Evolutionary conservation across 179 eudicot genomes (phyloP).

Genomic region (Spinacia oleracea): DNA sequence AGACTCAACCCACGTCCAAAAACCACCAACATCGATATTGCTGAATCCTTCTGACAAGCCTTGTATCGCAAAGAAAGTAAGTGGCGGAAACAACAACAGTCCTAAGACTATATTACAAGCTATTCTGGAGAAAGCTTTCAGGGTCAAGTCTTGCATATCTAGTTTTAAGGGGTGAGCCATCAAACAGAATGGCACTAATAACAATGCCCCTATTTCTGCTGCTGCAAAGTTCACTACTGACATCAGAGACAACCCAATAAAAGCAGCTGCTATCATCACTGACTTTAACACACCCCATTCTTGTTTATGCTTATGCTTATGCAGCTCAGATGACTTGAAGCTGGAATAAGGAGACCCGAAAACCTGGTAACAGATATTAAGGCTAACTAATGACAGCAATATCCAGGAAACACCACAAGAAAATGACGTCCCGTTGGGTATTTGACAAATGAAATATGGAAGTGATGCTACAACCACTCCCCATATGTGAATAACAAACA

Average conservation of each 20-base stretch:
- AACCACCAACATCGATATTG: conserved; percentile 47
- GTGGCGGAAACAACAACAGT: conserved; percentile 61
- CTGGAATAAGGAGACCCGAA: conserved; percentile 50
- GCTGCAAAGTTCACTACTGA: conserved; percentile 89
- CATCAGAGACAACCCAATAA: conserved; percentile 85
- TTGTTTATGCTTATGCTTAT: conserved; percentile 33
- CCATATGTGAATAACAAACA: conserved; percentile 76
- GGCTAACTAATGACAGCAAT: conserved; percentile 51
- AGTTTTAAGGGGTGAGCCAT: conserved; percentile 62
- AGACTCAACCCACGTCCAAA: conserved; percentile 87
- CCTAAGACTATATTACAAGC: conserved; percentile 49
- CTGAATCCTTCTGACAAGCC: conserved; percentile 53
- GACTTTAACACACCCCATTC: conserved; percentile 84
- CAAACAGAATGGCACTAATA: conserved; percentile 80
- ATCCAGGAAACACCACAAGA: conserved; percentile 59
- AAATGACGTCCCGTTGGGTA: conserved; percentile 51
- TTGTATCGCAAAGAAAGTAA: conserved; percentile 52
- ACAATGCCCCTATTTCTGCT: conserved; percentile 81
- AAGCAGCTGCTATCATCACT: conserved; percentile 67
- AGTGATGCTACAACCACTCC: conserved; percentile 60
- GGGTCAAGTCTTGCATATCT: conserved; percentile 34
- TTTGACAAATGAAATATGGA: conserved; percentile 61
- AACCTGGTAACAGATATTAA: conserved; percentile 38
- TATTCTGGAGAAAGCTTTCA: conserved; percentile 37
- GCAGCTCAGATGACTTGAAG: conserved; percentile 27